Percentiles rank a stretch among this genome's conserved stretches.
Evolutionary conservation across 1,139 yeast genomes (phyloP).

Genomic region (Hemisphaericaspora lyxosophila): DNA sequence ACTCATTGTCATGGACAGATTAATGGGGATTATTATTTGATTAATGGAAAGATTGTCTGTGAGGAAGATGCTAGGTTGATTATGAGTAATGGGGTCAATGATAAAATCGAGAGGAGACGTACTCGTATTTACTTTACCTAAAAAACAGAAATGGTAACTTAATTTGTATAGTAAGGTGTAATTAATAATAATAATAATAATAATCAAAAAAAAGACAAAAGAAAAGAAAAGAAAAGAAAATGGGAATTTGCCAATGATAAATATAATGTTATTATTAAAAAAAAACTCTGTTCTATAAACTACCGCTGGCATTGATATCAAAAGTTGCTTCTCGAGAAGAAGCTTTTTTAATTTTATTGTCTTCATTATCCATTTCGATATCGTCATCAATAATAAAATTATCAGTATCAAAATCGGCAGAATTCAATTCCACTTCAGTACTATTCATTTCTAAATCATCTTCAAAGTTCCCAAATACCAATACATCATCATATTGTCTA

Average conservation of each 20-base stretch:
- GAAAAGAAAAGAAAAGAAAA: no score
- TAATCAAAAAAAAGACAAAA: no score
- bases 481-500: conserved; percentile 26
- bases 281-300: no score
- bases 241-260: no score
- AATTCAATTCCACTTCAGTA: conserved; percentile 32
- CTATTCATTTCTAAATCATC: conserved; percentile 28
- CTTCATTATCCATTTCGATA: conserved; percentile 15
- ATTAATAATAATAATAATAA: no score
- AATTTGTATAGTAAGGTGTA: no score
- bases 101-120: conserved; percentile 46
- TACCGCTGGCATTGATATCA: background rate
- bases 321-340: background rate
- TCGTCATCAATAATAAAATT: conserved; percentile 39
- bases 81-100: conserved; percentile 28
- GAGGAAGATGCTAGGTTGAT: conserved; percentile 39
- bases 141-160: no score
- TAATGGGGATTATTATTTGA: conserved; percentile 54
- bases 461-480: conserved; percentile 44
- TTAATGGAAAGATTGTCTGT: conserved; percentile 53
- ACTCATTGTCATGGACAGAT: conserved; percentile 49
- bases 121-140: conserved; percentile 25
- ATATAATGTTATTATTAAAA: no score
- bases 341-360: conserved; percentile 1
- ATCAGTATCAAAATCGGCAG: conserved; percentile 37